Percentiles rank a stretch among this genome's conserved stretches.
These are phyloP conservation scores for Suillus subalutaceus DNA, from an alignment of 768 basidiomycete species.

Conservation along the genomic window DNA sequence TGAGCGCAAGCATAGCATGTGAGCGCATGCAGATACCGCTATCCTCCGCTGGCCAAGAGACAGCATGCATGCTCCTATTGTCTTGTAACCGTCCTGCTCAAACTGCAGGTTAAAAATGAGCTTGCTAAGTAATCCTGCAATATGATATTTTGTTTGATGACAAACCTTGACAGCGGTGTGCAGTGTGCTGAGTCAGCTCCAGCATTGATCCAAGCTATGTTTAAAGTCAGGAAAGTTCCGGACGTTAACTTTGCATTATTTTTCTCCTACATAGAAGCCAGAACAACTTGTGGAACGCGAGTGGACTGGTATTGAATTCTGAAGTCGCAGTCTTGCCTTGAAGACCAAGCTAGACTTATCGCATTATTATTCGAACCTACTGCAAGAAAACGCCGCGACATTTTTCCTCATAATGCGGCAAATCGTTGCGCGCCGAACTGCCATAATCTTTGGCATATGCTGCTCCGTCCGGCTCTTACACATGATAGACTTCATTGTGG, in stretches of 20 bases:
- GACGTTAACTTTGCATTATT: not conserved
- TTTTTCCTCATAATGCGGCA: not conserved
- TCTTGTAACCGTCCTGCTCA: not conserved
- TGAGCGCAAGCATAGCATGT: constrained; percentile 11
- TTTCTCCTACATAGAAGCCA: not conserved
- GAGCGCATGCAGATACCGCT: constrained; percentile 7
- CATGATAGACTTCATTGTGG: not conserved
- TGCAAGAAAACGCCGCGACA: not conserved
- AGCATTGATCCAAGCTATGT: too few species aligned
- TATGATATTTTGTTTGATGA: not conserved
- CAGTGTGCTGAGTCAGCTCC: not conserved
- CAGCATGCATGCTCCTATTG: constrained; percentile 23
- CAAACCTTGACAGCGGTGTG: not conserved
- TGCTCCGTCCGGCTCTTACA: not conserved
- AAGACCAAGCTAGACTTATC: not conserved
- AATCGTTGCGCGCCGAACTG: not conserved
- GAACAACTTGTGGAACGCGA: not conserved
- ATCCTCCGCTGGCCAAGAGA: constrained; percentile 10
- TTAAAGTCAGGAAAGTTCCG: not conserved
- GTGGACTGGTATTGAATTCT: not conserved
- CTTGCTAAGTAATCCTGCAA: not conserved
- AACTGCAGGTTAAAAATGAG: not conserved
- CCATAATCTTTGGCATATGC: not conserved
- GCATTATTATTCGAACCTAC: not conserved
- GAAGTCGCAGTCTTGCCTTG: not conserved